These are phyloP conservation scores for Euphorbia corollata DNA, from an alignment of 441 rosid genomes.

Conservation along the genomic window DNA sequence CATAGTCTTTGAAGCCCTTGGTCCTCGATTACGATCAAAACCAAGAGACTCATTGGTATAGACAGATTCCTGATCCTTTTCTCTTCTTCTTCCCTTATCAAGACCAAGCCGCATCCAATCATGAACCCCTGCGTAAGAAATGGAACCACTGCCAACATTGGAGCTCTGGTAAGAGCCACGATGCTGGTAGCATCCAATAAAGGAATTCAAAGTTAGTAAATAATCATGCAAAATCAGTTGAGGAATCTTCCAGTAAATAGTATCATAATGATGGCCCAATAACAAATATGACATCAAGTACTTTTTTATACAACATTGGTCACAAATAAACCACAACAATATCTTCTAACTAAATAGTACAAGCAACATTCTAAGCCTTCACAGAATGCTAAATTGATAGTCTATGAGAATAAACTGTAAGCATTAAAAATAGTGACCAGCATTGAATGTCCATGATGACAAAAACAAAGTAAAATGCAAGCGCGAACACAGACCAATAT, in stretches of 20 bases:
- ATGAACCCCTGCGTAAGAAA: constrained; percentile 42
- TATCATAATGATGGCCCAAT: constrained; percentile 7
- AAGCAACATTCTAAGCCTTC: neutral
- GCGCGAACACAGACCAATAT: neutral
- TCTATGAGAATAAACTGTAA: neutral
- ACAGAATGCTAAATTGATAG: neutral
- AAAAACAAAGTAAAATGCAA: too few species aligned
- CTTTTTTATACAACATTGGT: neutral
- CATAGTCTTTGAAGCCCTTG: constrained; percentile 58
- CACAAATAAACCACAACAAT: neutral
- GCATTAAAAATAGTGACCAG: neutral
- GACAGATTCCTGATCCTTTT: constrained; percentile 43
- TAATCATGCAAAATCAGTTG: constrained; percentile 43
- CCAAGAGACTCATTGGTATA: constrained; percentile 41
- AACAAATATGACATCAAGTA: neutral
- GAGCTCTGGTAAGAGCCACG: constrained; percentile 42
- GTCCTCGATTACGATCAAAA: constrained; percentile 61
- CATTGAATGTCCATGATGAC: neutral
- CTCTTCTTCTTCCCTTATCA: constrained; percentile 59
- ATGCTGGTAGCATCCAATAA: constrained; percentile 41
- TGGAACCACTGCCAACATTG: constrained; percentile 26
- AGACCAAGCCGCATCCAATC: constrained; percentile 30
- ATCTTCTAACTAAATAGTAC: neutral
- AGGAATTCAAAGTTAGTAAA: constrained; percentile 41
- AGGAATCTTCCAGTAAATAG: constrained; percentile 21